Evolutionary conservation across 768 basidiomycete species (phyloP).

Genomic region (Boletus barrowsii): DNA sequence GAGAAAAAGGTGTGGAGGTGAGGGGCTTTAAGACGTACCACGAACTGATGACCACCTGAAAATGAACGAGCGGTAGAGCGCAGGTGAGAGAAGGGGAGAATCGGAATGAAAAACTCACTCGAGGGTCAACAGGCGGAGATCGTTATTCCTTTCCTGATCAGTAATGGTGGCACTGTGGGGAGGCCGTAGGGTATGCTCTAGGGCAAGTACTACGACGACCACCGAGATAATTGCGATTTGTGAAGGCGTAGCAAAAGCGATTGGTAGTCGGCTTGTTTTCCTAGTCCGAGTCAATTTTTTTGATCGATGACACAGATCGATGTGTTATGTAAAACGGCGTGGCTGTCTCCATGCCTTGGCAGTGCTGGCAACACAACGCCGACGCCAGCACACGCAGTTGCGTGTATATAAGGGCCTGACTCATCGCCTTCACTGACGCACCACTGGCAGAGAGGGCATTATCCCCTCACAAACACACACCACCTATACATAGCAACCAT

Average conservation of each 20-base stretch:
- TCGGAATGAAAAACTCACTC: constrained; percentile 47
- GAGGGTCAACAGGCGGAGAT: constrained; percentile 81
- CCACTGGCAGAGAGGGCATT: constrained; percentile 12
- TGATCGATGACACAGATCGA: constrained; percentile 12
- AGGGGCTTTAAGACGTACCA: constrained; percentile 45
- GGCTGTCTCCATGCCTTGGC: constrained; percentile 9
- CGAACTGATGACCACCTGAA: constrained; percentile 75
- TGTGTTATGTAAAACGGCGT: constrained; percentile 20
- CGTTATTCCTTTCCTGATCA: constrained; percentile 73
- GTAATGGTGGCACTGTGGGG: constrained; percentile 54
- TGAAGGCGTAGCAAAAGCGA: constrained; percentile 20
- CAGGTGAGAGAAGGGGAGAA: constrained; percentile 11
- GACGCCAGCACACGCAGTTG: constrained; percentile 1
- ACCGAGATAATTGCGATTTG: constrained; percentile 14
- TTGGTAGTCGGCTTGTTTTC: constrained; percentile 15
- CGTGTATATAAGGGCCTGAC: constrained; percentile 15
- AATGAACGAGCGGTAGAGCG: constrained; percentile 13
- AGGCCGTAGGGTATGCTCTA: constrained; percentile 34
- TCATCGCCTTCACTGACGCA: constrained; percentile 16
- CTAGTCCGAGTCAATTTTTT: constrained; percentile 15
- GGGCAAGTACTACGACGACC: constrained; percentile 22
- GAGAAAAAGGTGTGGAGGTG: constrained; percentile 11
- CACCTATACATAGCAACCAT: constrained; percentile 18
- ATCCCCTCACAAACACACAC: constrained; percentile 13
- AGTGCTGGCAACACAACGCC: neutral